Evolutionary conservation across 345 rosid genomes (phyloP), one percentile per base, ranked within the genome.

Genomic region (Stellera chamaejasme): DNA sequence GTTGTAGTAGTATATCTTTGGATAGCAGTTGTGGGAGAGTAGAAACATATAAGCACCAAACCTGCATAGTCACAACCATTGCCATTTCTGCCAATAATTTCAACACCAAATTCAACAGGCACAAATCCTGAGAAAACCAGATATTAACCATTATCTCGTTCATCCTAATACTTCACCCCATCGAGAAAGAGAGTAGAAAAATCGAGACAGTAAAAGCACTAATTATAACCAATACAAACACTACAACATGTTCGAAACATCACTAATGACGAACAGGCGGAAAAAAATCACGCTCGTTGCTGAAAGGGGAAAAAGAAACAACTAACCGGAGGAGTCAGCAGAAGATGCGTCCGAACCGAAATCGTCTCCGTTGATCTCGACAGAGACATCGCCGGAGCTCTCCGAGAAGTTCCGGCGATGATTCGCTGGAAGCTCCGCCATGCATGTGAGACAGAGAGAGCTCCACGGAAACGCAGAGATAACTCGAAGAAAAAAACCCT

Each of bases 311-410:
- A 10, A 19, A 19, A 19, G 0, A 19, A 19, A 50, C 8, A 4
- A 48, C 39, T 15, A 15, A 55, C 59, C 59, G 48, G 54, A 36
- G 16, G 47, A 59, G 39, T 39, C 27, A 23, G 47, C 12, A 2
- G 9, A 43, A 49, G 48, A 16, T 12, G 45, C 32, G 13, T 59
- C 62, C 4, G 10, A 27, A 49, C 48, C 26, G 12, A 32, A 48
- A 39, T 59, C 62, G 5, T 48, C 54, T 16, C 54, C n/a, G 36
- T 52, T 32, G 25, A 48, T 39, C 27, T 48, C 62, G 13, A 48
- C 50, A 1, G 62, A 48, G 6, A 59, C 13, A 48, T 12, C 45
- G 16, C 19, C 19, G 19, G 54, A 48, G 48, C 5, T 10, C 16
- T 11, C 45, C 45, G 19, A 47, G 16, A 45, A 14, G 16, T 36